Conservation (phyloP, 2,329 filamentous ascomycete genomes). For the Trichophyton mentagrophytes region DNA sequence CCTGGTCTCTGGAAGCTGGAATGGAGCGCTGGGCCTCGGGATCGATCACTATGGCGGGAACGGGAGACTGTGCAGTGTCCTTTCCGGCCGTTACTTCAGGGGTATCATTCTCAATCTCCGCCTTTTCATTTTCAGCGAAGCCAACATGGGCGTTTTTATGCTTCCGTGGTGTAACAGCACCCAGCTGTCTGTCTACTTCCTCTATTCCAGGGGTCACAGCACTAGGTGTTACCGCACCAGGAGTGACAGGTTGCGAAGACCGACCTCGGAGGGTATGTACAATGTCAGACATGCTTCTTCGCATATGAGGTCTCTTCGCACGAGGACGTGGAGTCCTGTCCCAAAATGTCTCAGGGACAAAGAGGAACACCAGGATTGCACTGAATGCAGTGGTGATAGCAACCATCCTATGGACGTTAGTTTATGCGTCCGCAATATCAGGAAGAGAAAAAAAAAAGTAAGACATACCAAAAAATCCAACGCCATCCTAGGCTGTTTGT, state of each 20-base stretch:
- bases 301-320: constrained; percentile 27
- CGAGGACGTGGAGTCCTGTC: constrained; percentile 58
- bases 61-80: not conserved
- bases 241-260: constrained; percentile 11
- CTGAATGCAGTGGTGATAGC: constrained; percentile 65
- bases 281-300: constrained; percentile 28
- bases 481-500: constrained; percentile 70
- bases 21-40: constrained; percentile 20
- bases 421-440: not conserved
- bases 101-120: not conserved
- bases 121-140: constrained; percentile 36
- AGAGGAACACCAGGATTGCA: constrained; percentile 64
- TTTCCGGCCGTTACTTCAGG: constrained; percentile 5
- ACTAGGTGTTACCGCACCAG: not conserved
- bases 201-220: constrained; percentile 3
- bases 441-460: not conserved
- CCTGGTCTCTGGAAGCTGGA: constrained; percentile 19
- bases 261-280: constrained; percentile 27
- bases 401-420: constrained; percentile 50
- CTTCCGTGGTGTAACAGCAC: constrained; percentile 7
- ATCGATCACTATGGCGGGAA: constrained; percentile 14
- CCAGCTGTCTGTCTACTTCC: constrained; percentile 14
- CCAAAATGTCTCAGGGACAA: constrained; percentile 94
- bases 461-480: constrained; percentile 72
- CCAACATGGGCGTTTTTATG: constrained; percentile 42